These are phyloP conservation scores for Plectosphaerella cucumerina DNA, from an alignment of 2,329 filamentous ascomycete species.

Conservation along the genomic window DNA sequence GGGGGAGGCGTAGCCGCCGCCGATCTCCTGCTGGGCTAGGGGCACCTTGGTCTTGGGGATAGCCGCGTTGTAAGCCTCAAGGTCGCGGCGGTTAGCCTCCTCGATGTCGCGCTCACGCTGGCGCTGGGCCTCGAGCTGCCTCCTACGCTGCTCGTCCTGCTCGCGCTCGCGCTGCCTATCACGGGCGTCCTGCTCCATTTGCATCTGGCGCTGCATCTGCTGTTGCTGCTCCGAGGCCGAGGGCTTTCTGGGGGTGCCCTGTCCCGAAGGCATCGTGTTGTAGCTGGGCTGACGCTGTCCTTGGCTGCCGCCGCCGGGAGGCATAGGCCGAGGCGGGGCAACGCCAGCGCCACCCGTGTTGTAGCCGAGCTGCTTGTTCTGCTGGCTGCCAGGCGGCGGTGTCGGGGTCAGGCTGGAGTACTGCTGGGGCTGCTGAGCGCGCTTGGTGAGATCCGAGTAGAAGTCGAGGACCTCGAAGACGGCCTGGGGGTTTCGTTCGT, in stretches of 20 bases:
- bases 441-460: constrained; percentile 78
- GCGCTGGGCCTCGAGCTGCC: constrained; percentile 56
- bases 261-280: constrained; percentile 29
- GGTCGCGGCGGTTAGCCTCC: constrained; percentile 68
- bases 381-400: constrained; percentile 51
- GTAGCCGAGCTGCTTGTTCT: constrained; percentile 61
- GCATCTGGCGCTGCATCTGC: constrained; percentile 54
- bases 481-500: constrained; percentile 91
- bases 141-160: constrained; percentile 52
- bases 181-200: constrained; percentile 32
- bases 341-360: constrained; percentile 52
- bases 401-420: constrained; percentile 67
- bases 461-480: constrained; percentile 80
- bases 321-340: constrained; percentile 65
- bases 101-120: constrained; percentile 52
- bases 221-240: constrained; percentile 42
- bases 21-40: constrained; percentile 85
- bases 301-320: constrained; percentile 29
- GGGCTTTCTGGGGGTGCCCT: constrained; percentile 36
- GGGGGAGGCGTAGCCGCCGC: constrained; percentile 45
- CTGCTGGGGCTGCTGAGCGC: constrained; percentile 64
- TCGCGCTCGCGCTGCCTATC: constrained; percentile 2
- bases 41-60: constrained; percentile 77
- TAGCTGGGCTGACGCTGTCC: constrained; percentile 40
- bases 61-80: constrained; percentile 86